Base-by-base conservation (phyloP, 2,329 filamentous ascomycete genomes). In the Didymella lethalis region DNA sequence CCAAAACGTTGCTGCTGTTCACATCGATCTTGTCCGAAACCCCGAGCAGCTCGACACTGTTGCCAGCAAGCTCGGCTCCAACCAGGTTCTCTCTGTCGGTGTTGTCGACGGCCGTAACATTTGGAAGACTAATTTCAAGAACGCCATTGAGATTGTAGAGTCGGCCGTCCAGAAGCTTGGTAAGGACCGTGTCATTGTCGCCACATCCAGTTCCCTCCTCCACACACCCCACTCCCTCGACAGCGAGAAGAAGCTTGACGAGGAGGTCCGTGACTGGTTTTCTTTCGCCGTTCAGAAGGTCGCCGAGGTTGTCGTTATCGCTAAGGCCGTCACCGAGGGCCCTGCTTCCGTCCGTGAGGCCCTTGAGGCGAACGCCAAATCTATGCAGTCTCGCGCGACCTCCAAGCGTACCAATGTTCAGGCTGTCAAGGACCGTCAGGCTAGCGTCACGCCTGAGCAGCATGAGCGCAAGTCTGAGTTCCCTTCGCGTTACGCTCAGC, bases 121-220 rank as follows among this genome's bases (percentile, higher is more conserved):
- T 86, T 99, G 95, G 95, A 99, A 99, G 91, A 97, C 93, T 83
- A 96, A 98, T 89, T 90, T 97, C 84, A 91, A 96, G 88, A 88
- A 88, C 74, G 93, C 95, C 76, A 96, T 99, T 67, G 93, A 95
- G 85, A 87, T 84, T 66, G 90, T 95, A 63, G 92, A 98, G 88
- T 84, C 87, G 61, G 95, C 94, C 66, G 84, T 98, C 74, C 92
- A 97, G 85, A 92, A 96, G 85, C 88, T 99, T 65, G 94, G 95
- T 83, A 94, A 97, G 86, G 93, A 98, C 70, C 92, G 95, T 77
- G 94, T 99, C 80, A 91, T 99, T 70, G 92, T 97, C 71, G 91
- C 95, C 77, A 97, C 93, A 70, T 98, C 95, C 76, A 95, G 90
- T 85, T 98, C 95, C 70, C 92, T 99, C 72, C 91, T 99, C 65